Evolutionary conservation across 2,329 filamentous ascomycete species (phyloP), one percentile per base, ranked within the genome.

Genomic region (Parastagonospora nodorum): DNA sequence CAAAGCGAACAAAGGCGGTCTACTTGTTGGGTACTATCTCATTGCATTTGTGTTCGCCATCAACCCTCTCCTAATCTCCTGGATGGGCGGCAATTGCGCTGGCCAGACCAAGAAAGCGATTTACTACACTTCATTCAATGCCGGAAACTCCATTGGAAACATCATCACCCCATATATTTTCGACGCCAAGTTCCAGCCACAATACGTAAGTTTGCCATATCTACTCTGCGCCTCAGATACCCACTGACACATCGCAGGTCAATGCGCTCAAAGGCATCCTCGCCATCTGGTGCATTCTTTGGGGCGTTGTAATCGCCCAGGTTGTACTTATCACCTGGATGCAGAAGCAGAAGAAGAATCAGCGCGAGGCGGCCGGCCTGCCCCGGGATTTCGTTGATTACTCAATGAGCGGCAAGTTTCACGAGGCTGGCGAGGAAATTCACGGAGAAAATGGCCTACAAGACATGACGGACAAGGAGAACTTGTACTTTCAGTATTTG

Each of bases 51-150:
- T 88, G 8, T 89, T 85, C 53, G 84, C 84, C 1, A 83, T 81
- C 1, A 88, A 87, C 59, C 86, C 86, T 0, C 74, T 89, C 8
- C 82, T 88, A 24, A 82, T 88, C 0, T 80, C 83, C 0, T 90
- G 87, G 87, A 85, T 88, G 50, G 80, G 88, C 5, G 84, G 82
- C 7, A 89, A 89, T 67, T 88, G 85, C 0, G 87, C 79, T 0
- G 87, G 87, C 6, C 83, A 81, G 12, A 88, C 86, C 2, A 88
- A 89, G 71, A 87, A 86, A 63, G 84, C 84, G 0, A 77, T 83
- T 42, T 79, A 85, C 33, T 85, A 88, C 79, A 83, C 82, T 0
- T 72, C 87, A 0, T 88, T 83, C 75, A 86, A 87, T 58, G 84
- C 82, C 1, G 85, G 82, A 0, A 79, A 80, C 2, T 81, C 84